These are phyloP conservation scores for Tetrahymena elliotti DNA, from an alignment of 73 alveolate species.

Conservation along the genomic window DNA sequence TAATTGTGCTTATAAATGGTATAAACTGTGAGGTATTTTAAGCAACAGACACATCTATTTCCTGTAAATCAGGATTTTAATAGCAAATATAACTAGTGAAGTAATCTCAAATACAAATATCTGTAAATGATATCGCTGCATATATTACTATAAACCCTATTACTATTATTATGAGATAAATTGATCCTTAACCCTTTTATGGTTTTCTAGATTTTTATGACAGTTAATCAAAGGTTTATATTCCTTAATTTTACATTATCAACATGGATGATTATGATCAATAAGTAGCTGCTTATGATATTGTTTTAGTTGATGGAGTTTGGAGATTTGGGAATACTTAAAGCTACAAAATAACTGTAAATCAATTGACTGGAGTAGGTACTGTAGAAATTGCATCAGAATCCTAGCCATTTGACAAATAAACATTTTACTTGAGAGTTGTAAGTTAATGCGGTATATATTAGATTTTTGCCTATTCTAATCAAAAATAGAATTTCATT, in stretches of 20 bases:
- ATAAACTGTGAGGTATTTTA: neutral
- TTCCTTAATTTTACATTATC: neutral
- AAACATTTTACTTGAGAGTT: neutral
- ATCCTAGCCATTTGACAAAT: neutral
- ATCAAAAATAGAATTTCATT: neutral
- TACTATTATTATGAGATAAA: neutral
- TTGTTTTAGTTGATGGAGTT: neutral
- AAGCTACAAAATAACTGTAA: neutral
- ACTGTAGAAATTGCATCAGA: neutral
- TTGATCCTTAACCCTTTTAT: neutral
- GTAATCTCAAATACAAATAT: neutral
- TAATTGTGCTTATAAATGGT: neutral
- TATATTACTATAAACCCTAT: neutral
- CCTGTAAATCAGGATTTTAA: neutral
- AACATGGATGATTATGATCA: neutral
- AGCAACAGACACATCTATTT: neutral
- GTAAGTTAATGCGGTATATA: neutral
- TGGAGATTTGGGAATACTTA: neutral
- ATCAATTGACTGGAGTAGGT: neutral
- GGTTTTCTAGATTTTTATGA: neutral
- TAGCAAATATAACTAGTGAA: neutral
- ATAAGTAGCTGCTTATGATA: neutral
- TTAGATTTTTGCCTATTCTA: neutral
- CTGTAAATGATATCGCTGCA: neutral
- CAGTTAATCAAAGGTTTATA: neutral